phyloP scores from a whole-genome alignment of 139 green algal species.

The Nannochloris sp. region DNA sequence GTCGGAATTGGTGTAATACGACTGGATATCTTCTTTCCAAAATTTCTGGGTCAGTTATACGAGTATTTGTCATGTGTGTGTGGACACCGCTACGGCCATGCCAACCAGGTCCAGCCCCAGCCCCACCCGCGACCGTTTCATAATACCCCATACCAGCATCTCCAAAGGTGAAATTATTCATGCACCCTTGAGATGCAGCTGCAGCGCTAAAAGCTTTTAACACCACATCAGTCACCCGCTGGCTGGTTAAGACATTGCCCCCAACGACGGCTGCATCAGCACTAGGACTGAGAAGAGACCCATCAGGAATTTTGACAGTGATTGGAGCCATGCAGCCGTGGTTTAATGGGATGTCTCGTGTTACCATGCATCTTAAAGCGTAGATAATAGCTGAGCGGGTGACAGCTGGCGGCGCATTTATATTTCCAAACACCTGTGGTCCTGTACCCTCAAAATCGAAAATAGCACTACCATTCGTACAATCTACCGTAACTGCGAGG shows the following conservation, averaged over 20 bases:
- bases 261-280: constrained; percentile 79
- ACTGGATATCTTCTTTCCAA: constrained; percentile 88
- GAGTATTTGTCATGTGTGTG: constrained; percentile 99
- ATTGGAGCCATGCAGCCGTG: constrained; percentile 79
- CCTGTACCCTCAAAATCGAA: constrained; percentile 88
- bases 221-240: constrained; percentile 94
- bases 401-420: constrained; percentile 89
- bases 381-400: constrained; percentile 93
- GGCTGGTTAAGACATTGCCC: constrained; percentile 96
- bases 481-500: constrained; percentile 82
- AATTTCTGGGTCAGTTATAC: constrained; percentile 94
- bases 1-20: constrained; percentile 72
- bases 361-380: constrained; percentile 82
- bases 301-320: constrained; percentile 54
- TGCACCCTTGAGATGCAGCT: constrained; percentile 88
- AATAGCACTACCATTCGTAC: constrained; percentile 43
- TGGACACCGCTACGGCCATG: constrained; percentile 86
- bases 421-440: constrained; percentile 89
- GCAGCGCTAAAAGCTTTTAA: constrained; percentile 84
- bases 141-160: constrained; percentile 90
- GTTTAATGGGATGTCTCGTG: constrained; percentile 86
- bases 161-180: constrained; percentile 99
- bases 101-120: constrained; percentile 84
- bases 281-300: constrained; percentile 42
- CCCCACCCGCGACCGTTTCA: constrained; percentile 92